Evolutionary conservation across 768 basidiomycete genomes (phyloP).

Genomic region (Daedaleopsis nitida): DNA sequence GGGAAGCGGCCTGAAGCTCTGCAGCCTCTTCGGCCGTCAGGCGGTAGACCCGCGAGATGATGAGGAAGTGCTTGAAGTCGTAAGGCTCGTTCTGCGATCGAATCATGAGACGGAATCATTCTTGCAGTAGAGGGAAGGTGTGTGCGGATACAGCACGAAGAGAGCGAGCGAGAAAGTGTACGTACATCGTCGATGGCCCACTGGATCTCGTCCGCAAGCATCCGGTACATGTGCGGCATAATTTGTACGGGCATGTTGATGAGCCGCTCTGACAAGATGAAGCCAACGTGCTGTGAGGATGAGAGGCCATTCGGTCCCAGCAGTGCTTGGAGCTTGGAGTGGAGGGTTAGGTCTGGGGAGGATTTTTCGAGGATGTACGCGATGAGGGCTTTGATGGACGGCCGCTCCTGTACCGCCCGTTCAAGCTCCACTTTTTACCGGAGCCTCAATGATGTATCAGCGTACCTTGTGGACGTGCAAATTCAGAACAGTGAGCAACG

Average conservation of each 20-base stretch:
- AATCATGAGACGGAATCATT: background rate
- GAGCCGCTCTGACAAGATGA: conserved; percentile 85
- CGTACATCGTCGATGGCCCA: conserved; percentile 68
- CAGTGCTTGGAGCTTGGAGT: conserved; percentile 53
- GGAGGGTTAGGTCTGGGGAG: conserved; percentile 48
- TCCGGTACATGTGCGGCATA: conserved; percentile 88
- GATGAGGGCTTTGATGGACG: conserved; percentile 68
- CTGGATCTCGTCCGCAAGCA: conserved; percentile 83
- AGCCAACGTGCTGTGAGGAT: conserved; percentile 64
- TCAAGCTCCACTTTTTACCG: background rate
- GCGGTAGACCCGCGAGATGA: conserved; percentile 80
- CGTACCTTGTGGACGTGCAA: conserved; percentile 65
- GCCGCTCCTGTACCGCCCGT: conserved; percentile 55
- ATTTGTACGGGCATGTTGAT: conserved; percentile 97
- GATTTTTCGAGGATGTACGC: conserved; percentile 72
- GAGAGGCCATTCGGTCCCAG: conserved; percentile 38
- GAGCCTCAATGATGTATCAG: background rate
- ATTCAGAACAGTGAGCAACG: conserved; percentile 83
- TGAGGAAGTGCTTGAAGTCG: conserved; percentile 69
- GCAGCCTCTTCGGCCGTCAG: conserved; percentile 72
- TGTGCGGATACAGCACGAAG: background rate
- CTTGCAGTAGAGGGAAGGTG: background rate
- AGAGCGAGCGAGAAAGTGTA: background rate
- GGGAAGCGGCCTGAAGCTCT: conserved; percentile 41
- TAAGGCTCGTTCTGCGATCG: conserved; percentile 56